These are phyloP conservation scores for Phytophthora lateralis DNA, from an alignment of 352 stramenopile species.

Conservation along the genomic window DNA sequence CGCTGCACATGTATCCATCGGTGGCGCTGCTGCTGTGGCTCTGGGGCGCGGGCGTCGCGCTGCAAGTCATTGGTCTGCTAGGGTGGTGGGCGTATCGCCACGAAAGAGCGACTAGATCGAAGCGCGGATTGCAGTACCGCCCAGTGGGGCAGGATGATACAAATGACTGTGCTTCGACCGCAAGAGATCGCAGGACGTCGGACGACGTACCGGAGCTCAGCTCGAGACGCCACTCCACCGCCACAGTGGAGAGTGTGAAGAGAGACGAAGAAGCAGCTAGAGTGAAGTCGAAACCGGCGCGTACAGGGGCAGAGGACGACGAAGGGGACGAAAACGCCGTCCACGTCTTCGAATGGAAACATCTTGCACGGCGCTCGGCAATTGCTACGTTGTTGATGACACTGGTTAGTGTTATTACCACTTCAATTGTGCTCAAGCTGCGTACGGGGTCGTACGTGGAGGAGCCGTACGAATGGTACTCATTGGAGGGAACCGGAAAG, in stretches of 20 bases:
- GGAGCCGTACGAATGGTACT: slow-evolving; percentile 70
- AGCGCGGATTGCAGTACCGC: slow-evolving; percentile 6
- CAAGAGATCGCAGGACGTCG: slow-evolving; percentile 22
- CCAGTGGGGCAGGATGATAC: slow-evolving; percentile 10
- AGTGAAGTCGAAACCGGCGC: slow-evolving; percentile 11
- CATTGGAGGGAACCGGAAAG: slow-evolving; percentile 45
- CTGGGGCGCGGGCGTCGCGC: slow-evolving; percentile 29
- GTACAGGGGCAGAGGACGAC: slow-evolving; percentile 28
- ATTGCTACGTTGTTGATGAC: slow-evolving; percentile 31
- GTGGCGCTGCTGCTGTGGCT: slow-evolving; percentile 36
- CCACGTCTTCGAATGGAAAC: slow-evolving; percentile 36
- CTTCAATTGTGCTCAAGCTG: slow-evolving; percentile 49
- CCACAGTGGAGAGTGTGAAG: slow-evolving; percentile 16
- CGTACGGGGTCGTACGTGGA: slow-evolving; percentile 53
- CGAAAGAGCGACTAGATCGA: slow-evolving; percentile 4
- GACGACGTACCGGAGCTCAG: slow-evolving; percentile 26
- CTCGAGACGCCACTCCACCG: slow-evolving; percentile 13
- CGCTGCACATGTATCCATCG: slow-evolving; percentile 54
- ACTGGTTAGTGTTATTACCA: slow-evolving; percentile 16
- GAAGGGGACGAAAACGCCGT: slow-evolving; percentile 19
- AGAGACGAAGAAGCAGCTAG: neutral
- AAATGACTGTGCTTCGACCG: slow-evolving; percentile 10
- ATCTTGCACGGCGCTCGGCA: slow-evolving; percentile 29
- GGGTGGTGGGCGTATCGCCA: slow-evolving; percentile 32
- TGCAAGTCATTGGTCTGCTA: slow-evolving; percentile 40